phyloP scores from a whole-genome alignment of 306 rosid genomes.

The Fagus sylvatica region DNA sequence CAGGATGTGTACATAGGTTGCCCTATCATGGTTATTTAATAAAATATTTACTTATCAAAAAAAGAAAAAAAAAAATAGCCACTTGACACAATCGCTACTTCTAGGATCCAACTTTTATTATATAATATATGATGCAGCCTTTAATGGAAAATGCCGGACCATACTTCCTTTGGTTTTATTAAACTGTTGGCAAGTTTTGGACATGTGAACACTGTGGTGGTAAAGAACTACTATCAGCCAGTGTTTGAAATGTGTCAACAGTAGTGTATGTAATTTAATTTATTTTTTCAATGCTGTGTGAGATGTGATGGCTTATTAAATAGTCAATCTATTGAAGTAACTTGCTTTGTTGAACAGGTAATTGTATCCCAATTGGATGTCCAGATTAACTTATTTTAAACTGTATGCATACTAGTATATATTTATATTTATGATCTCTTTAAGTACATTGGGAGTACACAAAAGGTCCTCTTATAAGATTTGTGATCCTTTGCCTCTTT shows the following conservation, averaged over 20 bases:
- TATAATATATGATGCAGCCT: neutral
- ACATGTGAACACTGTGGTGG: neutral
- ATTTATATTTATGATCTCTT: neutral
- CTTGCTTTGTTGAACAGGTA: neutral
- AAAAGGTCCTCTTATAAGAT: neutral
- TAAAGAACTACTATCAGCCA: neutral
- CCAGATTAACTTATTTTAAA: neutral
- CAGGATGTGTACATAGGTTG: too few relatives aligned
- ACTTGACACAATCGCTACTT: too few relatives aligned
- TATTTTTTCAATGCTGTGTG: neutral
- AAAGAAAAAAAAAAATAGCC: too few relatives aligned
- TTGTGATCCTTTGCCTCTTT: neutral
- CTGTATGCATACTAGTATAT: neutral
- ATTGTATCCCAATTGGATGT: neutral
- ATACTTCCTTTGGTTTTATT: neutral
- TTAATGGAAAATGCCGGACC: neutral
- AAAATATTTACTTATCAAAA: too few relatives aligned
- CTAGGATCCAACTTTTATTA: too few relatives aligned
- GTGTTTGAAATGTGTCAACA: neutral
- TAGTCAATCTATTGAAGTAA: neutral
- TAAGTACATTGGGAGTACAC: neutral
- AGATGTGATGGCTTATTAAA: neutral
- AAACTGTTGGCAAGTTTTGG: neutral
- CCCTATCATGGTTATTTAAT: too few relatives aligned
- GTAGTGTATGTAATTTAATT: neutral